A percentile compares a stretch with the other conserved stretches of the same genome.
These are phyloP conservation scores for Syncephalastrum contaminatum DNA, from an alignment of 371 early-diverging fungal species.

Conservation along the genomic window DNA sequence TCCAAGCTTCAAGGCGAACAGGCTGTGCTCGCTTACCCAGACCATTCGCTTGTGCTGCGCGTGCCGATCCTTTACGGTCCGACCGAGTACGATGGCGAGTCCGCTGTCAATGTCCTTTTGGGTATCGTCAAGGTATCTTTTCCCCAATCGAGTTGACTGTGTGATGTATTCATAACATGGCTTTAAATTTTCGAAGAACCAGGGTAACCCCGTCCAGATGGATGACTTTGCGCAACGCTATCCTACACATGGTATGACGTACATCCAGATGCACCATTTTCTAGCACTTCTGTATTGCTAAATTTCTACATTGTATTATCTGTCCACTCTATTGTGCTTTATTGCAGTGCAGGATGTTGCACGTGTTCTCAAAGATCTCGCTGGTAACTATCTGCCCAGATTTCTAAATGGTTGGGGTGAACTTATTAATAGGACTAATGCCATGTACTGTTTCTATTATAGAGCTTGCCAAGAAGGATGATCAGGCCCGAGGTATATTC, in stretches of 20 bases:
- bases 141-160: neutral
- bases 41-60: slow-evolving; percentile 63
- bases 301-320: neutral
- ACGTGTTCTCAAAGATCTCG: slow-evolving; percentile 62
- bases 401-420: too few relatives aligned
- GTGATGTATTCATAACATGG: too few relatives aligned
- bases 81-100: slow-evolving; percentile 68
- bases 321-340: neutral
- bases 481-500: slow-evolving; percentile 55
- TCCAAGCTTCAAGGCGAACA: slow-evolving; percentile 76
- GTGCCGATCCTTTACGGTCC: slow-evolving; percentile 83
- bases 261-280: neutral
- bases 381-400: slow-evolving; percentile 27
- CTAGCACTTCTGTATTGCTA: neutral
- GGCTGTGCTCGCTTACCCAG: slow-evolving; percentile 55
- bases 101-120: slow-evolving; percentile 74
- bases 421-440: too few relatives aligned
- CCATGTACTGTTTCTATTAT: too few relatives aligned
- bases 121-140: slow-evolving; percentile 56
- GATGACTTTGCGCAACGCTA: slow-evolving; percentile 73
- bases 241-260: slow-evolving; percentile 71
- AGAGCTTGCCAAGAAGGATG: neutral
- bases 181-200: slow-evolving; percentile 18
- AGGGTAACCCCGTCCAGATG: slow-evolving; percentile 46
- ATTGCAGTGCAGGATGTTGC: slow-evolving; percentile 65